Evolutionary conservation across 108 stramenopile genomes (phyloP).

Genomic region (Chaetoceros tenuissimus): DNA sequence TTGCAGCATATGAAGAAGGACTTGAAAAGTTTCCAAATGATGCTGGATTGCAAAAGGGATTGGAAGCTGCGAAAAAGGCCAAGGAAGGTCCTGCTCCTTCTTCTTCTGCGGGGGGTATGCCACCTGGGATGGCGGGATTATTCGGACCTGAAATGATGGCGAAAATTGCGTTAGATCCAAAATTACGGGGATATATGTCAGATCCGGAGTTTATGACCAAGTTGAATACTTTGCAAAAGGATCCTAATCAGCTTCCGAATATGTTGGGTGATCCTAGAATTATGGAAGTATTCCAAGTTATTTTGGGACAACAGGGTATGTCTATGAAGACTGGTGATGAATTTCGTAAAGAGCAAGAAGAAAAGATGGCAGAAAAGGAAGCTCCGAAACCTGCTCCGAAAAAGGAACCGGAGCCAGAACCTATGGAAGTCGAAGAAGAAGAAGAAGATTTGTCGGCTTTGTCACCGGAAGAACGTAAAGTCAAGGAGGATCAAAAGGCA

Average conservation of each 20-base stretch:
- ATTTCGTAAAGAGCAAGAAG: conserved; percentile 14
- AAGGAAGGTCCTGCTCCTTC: conserved; percentile 54
- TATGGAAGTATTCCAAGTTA: conserved; percentile 75
- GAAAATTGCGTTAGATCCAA: conserved; percentile 86
- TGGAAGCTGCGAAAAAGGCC: conserved; percentile 80
- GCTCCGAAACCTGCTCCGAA: conserved; percentile 5
- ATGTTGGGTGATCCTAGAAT: conserved; percentile 85
- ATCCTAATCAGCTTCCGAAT: conserved; percentile 78
- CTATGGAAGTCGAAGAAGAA: conserved; percentile 42
- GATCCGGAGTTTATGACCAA: conserved; percentile 92
- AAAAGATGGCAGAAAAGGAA: conserved; percentile 33
- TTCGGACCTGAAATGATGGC: conserved; percentile 88
- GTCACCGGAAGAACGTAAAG: conserved; percentile 74
- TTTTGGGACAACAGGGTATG: conserved; percentile 59
- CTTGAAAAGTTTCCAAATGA: conserved; percentile 82
- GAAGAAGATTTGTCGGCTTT: conserved; percentile 68
- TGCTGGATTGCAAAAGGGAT: conserved; percentile 77
- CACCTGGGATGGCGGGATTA: conserved; percentile 42
- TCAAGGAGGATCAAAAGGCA: conserved; percentile 67
- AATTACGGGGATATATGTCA: conserved; percentile 76
- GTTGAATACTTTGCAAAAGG: conserved; percentile 73
- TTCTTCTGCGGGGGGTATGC: conserved; percentile 23
- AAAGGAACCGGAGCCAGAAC: conserved; percentile 31
- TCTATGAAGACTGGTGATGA: conserved; percentile 56
- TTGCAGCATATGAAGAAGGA: conserved; percentile 89